phyloP scores from a whole-genome alignment of 106 monocot genomes.

The Ottelia alismoides region DNA sequence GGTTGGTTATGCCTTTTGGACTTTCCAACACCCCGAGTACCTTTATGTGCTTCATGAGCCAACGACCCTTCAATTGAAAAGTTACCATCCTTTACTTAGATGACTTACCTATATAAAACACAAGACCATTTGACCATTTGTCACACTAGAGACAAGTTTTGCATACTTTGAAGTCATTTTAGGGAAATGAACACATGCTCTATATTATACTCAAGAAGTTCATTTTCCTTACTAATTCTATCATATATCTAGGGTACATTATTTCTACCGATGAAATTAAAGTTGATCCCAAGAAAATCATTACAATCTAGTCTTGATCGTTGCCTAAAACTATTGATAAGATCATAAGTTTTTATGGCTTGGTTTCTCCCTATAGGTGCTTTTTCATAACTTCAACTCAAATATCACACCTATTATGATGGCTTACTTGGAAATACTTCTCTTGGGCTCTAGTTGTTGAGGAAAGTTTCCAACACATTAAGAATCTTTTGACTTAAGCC shows the following conservation, averaged over 20 bases:
- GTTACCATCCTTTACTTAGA: background rate
- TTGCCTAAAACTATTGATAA: too few relatives aligned
- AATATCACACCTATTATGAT: background rate
- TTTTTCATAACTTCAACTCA: background rate
- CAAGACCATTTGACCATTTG: background rate
- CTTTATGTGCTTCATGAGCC: background rate
- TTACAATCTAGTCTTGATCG: background rate
- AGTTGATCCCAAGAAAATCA: background rate
- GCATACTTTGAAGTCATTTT: background rate
- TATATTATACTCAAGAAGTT: background rate
- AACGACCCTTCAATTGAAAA: background rate
- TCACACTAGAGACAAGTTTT: background rate
- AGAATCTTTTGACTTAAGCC: background rate
- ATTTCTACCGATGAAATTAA: background rate
- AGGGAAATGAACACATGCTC: background rate
- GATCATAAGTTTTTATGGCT: too few relatives aligned
- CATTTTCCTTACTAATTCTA: background rate
- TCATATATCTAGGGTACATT: background rate
- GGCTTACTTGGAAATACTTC: background rate
- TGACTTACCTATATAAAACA: background rate
- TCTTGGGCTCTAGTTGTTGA: background rate
- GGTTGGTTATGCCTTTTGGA: background rate
- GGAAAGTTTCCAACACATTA: background rate
- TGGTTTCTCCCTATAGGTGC: background rate
- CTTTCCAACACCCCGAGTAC: background rate